A percentile compares a stretch with the other conserved stretches of the same genome.
Conservation (phyloP, 805 yeast genomes). For the Starmerella potacharoeniae region DNA sequence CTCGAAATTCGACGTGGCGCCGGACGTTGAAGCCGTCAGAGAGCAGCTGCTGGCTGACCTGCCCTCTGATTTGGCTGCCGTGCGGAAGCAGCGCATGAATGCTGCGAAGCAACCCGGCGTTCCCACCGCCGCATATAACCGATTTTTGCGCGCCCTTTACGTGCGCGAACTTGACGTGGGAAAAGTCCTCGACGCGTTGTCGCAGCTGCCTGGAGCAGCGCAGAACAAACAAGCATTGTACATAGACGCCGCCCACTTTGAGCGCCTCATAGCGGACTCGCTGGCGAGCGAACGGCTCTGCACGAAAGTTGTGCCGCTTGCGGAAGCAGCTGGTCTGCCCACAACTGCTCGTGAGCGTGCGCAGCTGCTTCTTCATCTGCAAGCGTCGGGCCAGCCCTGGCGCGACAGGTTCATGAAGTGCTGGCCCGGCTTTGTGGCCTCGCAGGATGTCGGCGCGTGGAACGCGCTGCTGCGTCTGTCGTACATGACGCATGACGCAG, state of each 20-base stretch:
- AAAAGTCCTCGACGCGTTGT: conserved; percentile 9
- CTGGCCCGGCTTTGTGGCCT: conserved; percentile 13
- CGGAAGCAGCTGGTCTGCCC: conserved; percentile 26
- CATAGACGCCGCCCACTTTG: conserved; percentile 27
- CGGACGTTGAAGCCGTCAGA: not conserved
- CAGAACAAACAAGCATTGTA: conserved; percentile 27
- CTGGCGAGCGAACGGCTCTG: conserved; percentile 15
- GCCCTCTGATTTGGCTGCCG: not conserved
- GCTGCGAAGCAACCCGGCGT: not conserved
- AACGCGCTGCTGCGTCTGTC: conserved; percentile 28
- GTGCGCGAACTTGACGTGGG: not conserved
- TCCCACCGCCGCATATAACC: not conserved
- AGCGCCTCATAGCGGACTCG: conserved; percentile 24
- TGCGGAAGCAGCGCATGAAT: not conserved
- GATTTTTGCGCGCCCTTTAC: conserved; percentile 8
- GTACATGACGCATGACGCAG: conserved; percentile 12
- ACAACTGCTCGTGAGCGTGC: conserved; percentile 27
- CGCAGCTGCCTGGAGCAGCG: conserved; percentile 24
- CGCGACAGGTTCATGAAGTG: conserved; percentile 9
- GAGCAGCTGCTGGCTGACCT: not conserved
- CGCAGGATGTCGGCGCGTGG: conserved; percentile 20
- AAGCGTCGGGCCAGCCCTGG: not conserved
- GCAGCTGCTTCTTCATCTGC: conserved; percentile 1
- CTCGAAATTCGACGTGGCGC: not conserved
- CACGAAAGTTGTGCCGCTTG: conserved; percentile 19